Base-by-base conservation (phyloP, 768 basidiomycete species). In the Tylopilus cervinicoccineus region DNA sequence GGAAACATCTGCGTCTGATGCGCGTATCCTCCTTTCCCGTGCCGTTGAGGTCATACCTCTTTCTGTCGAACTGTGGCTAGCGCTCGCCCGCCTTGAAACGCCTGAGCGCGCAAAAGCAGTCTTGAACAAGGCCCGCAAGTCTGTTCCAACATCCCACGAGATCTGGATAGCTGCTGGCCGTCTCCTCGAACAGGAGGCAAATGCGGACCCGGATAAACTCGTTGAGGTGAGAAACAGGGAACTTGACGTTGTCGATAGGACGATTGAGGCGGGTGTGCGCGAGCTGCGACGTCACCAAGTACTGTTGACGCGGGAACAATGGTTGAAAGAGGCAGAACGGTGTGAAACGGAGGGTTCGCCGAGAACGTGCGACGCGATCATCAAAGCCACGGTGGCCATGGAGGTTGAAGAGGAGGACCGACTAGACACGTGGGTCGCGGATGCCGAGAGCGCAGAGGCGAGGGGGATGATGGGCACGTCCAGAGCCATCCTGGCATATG, bases 141-240 rank as follows among this genome's bases (percentile, higher is more conserved):
- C 89, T 8, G 84, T 98, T 29, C 95, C 94, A 2, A 99, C 96
- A 0, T 88, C 86, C 12, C 94, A 98, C 68, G 96, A 98, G 60
- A 98, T 99, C 51, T 99, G 95, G 94, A 96, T 99, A 52, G 96
- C 96, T 2, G 95, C 95, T 4, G 93, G 87, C 12, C 79, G 93
- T 29, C 70, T 98, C 12, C 76, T 95, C 26, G 96, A 99, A 68
- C 95, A 98, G 63, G 85, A 88, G 54, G 82, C 80, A 3, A 66
- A 67, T 22, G 65, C 67, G 3, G 62, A 70, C 27, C 59, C 70
- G 13, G 74, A 74, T 1, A 81, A 83, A 58, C 55, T 76, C 0
- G 66, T 70, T 0, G 78, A 78, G 29, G 71, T 80, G 47, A 74
- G 76, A 16, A 74, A 78, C 22, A 84, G 81, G 50, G 84, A 87